Base-by-base conservation (phyloP, 805 yeast genomes). In the Yamadazyma sp. region DNA sequence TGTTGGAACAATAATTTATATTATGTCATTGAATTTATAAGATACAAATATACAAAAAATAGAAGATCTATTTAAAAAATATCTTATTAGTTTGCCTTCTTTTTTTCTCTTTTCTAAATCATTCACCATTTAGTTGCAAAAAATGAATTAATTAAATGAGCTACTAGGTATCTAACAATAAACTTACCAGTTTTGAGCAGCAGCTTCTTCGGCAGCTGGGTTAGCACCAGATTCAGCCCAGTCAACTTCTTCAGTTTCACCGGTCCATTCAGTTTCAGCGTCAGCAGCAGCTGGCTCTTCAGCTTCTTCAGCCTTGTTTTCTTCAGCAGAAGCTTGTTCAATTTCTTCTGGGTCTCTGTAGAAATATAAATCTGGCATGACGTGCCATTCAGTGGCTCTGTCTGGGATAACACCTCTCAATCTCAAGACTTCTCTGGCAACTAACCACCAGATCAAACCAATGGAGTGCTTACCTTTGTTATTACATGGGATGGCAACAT, bases 301-400 rank as follows among this genome's bases (percentile, higher is more conserved):
- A 57, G 74, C 79, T 61, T 76, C 84, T 50, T 70, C 71, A 45
- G 62, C 52, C 59, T 67, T 72, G 54, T 66, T 60, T 60, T 70
- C 78, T 54, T 73, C 76, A 49, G 76, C 76, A 62, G 79, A 80
- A 58, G 75, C 80, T 60, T 80, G 78, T 77, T 88, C 96, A 73
- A 85, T 84, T 78, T 93, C 99, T 80, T 91, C 98, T 68, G 99
- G 99, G 80, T 93, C 96, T 84, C 99, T 93, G 97, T 93, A 93
- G 90, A 93, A 93, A 90, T 90, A 93, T 74, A 93, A 83, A 80
- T 93, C 99, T 73, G 98, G 98, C 99, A 93, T 93, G 70, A 93
- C 93, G 59, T 95, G 77, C 99, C 99, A 93, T 73, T 85, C 83
- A 73, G 93, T 87, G 58, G 85, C 69, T 82, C 99, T 89, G 87